Conservation (phyloP, 2,329 filamentous ascomycete species). For the Fusarium multiceps region DNA sequence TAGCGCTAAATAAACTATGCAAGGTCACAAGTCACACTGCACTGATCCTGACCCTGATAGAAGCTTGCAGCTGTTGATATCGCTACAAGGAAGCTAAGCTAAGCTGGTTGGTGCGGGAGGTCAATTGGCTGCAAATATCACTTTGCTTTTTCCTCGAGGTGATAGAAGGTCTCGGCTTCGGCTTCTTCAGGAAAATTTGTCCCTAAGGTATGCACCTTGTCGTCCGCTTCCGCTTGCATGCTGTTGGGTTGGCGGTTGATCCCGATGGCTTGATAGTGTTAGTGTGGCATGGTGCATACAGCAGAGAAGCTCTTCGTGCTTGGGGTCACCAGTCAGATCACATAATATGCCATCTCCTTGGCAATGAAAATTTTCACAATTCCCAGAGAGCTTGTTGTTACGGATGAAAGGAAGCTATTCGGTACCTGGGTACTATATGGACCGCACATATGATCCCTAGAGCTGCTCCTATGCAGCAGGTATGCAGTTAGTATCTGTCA, state of each 20-base stretch:
- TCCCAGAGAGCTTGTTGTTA: background rate
- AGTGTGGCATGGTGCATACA: slow-evolving; percentile 11
- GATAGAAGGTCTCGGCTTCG: slow-evolving; percentile 17
- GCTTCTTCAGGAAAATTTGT: slow-evolving; percentile 13
- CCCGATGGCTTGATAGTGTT: slow-evolving; percentile 13
- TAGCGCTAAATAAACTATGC: slow-evolving; percentile 16
- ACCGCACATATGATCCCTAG: background rate
- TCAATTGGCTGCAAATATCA: slow-evolving; percentile 23
- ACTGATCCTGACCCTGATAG: slow-evolving; percentile 5
- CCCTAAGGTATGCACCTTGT: slow-evolving; percentile 1
- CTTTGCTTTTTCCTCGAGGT: slow-evolving; percentile 32
- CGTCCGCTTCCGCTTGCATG: slow-evolving; percentile 8
- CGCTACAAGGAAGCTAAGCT: slow-evolving; percentile 18
- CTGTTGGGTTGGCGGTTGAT: slow-evolving; percentile 33
- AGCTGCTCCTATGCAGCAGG: background rate
- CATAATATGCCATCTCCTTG: background rate
- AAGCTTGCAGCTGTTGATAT: slow-evolving; percentile 14
- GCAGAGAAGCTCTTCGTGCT: background rate
- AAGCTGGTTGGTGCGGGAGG: slow-evolving; percentile 35
- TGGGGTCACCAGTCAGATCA: background rate
- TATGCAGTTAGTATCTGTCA: background rate
- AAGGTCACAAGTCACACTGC: slow-evolving; percentile 23
- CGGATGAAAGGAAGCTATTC: background rate
- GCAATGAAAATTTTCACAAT: background rate
- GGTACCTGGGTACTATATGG: background rate